A percentile compares a stretch with the other conserved stretches of the same genome.
Evolutionary conservation across 2,329 filamentous ascomycete species (phyloP).

Genomic region (Podosphaera xanthii): DNA sequence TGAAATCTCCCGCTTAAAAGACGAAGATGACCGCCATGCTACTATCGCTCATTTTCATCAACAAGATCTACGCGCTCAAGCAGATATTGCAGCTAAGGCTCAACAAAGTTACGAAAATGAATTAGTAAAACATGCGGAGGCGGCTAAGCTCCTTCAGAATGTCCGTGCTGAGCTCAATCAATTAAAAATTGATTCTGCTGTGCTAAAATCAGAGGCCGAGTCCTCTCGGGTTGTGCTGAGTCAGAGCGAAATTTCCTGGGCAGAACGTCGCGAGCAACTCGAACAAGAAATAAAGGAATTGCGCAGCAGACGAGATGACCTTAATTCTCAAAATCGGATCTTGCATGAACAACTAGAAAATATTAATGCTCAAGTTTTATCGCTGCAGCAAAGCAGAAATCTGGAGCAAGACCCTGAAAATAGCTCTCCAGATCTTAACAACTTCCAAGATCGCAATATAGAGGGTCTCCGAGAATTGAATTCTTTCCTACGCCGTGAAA

Average conservation of each 20-base stretch:
- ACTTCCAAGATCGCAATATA: conserved; percentile 32
- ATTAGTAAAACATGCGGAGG: conserved; percentile 82
- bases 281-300: conserved; percentile 68
- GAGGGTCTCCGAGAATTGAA: conserved; percentile 78
- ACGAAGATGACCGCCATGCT: conserved; percentile 58
- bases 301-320: conserved; percentile 57
- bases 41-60: conserved; percentile 69
- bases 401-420: conserved; percentile 30
- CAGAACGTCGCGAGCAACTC: conserved; percentile 55
- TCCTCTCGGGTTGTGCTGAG: conserved; percentile 57
- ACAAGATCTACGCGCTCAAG: conserved; percentile 78
- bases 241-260: conserved; percentile 74
- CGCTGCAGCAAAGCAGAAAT: conserved; percentile 53
- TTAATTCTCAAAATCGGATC: conserved; percentile 72
- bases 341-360: conserved; percentile 75
- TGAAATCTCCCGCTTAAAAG: conserved; percentile 60
- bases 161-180: conserved; percentile 63
- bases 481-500: conserved; percentile 76
- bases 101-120: conserved; percentile 93
- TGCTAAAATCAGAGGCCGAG: conserved; percentile 60
- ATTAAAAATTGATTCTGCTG: conserved; percentile 55
- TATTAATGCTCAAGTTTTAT: conserved; percentile 55
- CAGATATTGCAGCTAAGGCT: conserved; percentile 76
- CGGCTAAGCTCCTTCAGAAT: conserved; percentile 62
- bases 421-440: conserved; percentile 17